These are phyloP conservation scores for Ascochyta viciae-villosae DNA, from an alignment of 2,329 filamentous ascomycete genomes.

Conservation along the genomic window DNA sequence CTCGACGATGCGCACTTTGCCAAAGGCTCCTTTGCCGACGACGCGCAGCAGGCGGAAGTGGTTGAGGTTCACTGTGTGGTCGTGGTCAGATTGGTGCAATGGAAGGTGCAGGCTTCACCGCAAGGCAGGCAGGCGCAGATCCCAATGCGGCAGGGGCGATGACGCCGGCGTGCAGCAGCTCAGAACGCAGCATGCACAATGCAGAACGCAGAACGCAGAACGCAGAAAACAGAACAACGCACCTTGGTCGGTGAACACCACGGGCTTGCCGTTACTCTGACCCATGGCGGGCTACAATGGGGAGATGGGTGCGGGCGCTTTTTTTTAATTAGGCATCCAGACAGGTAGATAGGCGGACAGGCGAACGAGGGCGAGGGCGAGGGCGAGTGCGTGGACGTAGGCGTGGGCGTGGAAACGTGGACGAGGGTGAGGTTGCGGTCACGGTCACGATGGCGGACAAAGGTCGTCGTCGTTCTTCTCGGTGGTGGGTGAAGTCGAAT, in stretches of 20 bases:
- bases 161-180: conserved; percentile 1
- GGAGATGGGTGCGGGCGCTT: conserved; percentile 1
- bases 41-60: conserved; percentile 95
- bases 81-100: conserved; percentile 25
- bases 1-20: conserved; percentile 98
- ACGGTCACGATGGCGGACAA: not conserved
- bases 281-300: conserved; percentile 69
- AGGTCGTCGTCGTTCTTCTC: not conserved
- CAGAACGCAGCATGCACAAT: not conserved
- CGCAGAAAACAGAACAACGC: conserved; percentile 41
- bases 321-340: conserved; percentile 14
- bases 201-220: not conserved
- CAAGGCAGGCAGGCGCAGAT: too few relatives aligned
- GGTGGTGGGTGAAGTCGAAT: too few relatives aligned
- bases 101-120: not conserved
- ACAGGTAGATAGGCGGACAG: not conserved
- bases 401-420: conserved; percentile 2
- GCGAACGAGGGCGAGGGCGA: conserved; percentile 6
- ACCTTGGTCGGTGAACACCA: conserved; percentile 94
- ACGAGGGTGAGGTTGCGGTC: not conserved
- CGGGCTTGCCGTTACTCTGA: conserved; percentile 92
- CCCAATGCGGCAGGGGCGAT: conserved; percentile 1
- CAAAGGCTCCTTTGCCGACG: conserved; percentile 96
- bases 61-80: conserved; percentile 82
- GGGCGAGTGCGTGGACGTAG: not conserved